These are phyloP conservation scores for Mycena crocata DNA, from an alignment of 768 basidiomycete species.

Conservation along the genomic window DNA sequence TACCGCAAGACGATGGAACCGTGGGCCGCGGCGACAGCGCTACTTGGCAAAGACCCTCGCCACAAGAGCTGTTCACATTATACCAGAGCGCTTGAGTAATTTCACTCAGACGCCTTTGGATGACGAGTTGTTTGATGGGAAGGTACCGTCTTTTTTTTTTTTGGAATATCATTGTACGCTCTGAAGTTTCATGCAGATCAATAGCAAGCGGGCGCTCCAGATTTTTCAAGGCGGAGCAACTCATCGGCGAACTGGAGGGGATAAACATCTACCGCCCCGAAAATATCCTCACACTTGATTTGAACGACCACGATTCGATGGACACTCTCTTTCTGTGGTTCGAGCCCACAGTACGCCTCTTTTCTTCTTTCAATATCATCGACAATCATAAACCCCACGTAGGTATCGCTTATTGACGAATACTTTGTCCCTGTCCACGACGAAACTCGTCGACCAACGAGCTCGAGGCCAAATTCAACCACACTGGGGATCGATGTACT, in stretches of 20 bases:
- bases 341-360: slow-evolving; percentile 2
- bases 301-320: background rate
- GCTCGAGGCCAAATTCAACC: background rate
- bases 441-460: background rate
- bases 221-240: background rate
- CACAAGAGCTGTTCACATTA: background rate
- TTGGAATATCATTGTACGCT: background rate
- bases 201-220: background rate
- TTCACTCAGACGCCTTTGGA: background rate
- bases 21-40: background rate
- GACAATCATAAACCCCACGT: background rate
- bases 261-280: background rate
- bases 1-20: background rate
- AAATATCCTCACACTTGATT: background rate
- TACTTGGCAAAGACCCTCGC: background rate
- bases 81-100: background rate
- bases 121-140: background rate
- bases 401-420: background rate
- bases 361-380: background rate
- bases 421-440: background rate
- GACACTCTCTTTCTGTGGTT: background rate
- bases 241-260: background rate
- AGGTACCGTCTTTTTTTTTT: background rate
- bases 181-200: background rate
- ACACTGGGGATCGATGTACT: background rate